Percentiles rank a stretch among this genome's conserved stretches.
phyloP scores from a whole-genome alignment of 768 basidiomycete genomes.

The Boletus bicolor region DNA sequence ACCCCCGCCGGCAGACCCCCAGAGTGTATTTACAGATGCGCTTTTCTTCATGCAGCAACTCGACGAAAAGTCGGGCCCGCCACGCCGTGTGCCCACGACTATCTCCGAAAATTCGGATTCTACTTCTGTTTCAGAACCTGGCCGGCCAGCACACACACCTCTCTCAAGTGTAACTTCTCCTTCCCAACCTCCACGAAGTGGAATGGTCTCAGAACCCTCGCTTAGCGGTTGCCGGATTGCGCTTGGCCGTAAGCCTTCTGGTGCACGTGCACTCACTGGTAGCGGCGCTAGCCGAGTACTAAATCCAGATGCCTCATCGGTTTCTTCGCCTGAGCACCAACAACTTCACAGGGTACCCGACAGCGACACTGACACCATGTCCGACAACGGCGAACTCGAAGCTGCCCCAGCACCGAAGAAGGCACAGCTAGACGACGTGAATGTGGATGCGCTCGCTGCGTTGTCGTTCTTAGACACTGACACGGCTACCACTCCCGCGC shows the following conservation, averaged over 20 bases:
- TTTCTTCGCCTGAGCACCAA: conserved; percentile 38
- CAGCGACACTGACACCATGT: conserved; percentile 35
- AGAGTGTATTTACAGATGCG: conserved; percentile 51
- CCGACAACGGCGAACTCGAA: conserved; percentile 17
- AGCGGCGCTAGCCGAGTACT: conserved; percentile 35
- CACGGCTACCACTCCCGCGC: conserved; percentile 17
- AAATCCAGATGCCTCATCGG: conserved; percentile 34
- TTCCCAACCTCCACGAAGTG: conserved; percentile 20
- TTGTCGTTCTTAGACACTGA: conserved; percentile 66
- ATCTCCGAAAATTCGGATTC: conserved; percentile 43
- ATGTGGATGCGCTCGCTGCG: conserved; percentile 75
- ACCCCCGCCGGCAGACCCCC: conserved; percentile 20
- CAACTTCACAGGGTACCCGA: conserved; percentile 26
- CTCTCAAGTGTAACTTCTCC: conserved; percentile 25
- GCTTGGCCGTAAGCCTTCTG: conserved; percentile 70
- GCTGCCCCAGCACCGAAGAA: conserved; percentile 10
- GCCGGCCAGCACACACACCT: conserved; percentile 11
- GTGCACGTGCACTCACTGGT: conserved; percentile 66
- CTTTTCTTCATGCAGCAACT: conserved; percentile 68
- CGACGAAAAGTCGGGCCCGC: conserved; percentile 32
- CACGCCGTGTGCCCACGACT: conserved; percentile 43
- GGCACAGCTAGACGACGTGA: conserved; percentile 42
- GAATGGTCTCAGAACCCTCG: conserved; percentile 32
- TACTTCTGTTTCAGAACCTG: conserved; percentile 31
- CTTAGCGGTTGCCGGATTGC: conserved; percentile 36